Conservation (phyloP, 1,284 basidiomycete genomes). For the Malassezia sp. region DNA sequence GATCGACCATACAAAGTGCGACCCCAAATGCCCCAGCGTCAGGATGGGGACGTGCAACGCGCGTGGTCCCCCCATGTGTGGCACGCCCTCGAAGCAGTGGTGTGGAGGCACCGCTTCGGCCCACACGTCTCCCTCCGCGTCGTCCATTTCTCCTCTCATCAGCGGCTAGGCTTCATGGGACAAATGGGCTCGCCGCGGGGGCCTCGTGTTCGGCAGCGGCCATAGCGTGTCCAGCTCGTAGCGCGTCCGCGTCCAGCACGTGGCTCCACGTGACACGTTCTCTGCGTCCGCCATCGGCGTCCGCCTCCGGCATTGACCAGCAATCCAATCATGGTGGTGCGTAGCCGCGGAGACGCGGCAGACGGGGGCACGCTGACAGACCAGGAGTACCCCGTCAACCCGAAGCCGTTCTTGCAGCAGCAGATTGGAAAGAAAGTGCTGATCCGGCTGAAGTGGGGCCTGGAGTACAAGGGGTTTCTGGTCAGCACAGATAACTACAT, state of each 20-base stretch:
- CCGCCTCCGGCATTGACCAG: not conserved
- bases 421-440: slow-evolving; percentile 92
- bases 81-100: slow-evolving; percentile 14
- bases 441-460: slow-evolving; percentile 94
- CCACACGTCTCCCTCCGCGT: no score
- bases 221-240: no score
- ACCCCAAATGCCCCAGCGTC: slow-evolving; percentile 31
- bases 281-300: not conserved
- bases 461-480: slow-evolving; percentile 97
- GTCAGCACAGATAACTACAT: slow-evolving; percentile 98
- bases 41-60: slow-evolving; percentile 27
- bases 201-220: no score
- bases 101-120: not conserved
- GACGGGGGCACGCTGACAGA: not conserved
- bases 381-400: slow-evolving; percentile 83
- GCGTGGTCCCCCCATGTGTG: slow-evolving; percentile 16
- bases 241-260: no score
- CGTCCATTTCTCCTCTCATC: no score
- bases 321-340: slow-evolving; percentile 9
- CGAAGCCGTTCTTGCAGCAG: slow-evolving; percentile 96
- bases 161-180: no score
- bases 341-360: no score
- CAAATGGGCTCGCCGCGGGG: no score
- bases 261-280: slow-evolving; percentile 4
- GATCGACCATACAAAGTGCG: slow-evolving; percentile 41